Base-by-base conservation (phyloP, 768 basidiomycete genomes). In the Coprinopsis sp. region DNA sequence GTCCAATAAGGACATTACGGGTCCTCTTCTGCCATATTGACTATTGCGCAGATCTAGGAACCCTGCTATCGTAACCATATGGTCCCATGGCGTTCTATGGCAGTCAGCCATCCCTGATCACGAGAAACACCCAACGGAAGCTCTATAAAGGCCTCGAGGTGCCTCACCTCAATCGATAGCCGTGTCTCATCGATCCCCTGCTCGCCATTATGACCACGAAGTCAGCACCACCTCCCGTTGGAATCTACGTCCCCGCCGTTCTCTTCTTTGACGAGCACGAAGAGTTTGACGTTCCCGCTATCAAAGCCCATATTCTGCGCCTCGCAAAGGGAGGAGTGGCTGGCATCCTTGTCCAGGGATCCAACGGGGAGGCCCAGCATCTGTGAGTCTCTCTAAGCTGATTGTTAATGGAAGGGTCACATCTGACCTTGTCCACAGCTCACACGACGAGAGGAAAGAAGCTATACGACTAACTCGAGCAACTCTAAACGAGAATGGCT, bases 201-300 rank as follows among this genome's bases (percentile, higher is more conserved):
- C 10, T 31, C 30, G n/a, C 10, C 30, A 8, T 8, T n/a, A 8
- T 8, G 19, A 10, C 34, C 7, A 33, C 48, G 24, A 62, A 57
- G 59, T 61, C 66, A 31, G 29, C 46, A 13, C 71, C 81, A 16
- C 82, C 84, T 12, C 81, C 83, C 2, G 69, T 77, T 27, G 87
- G 88, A 4, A 71, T 82, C 47, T 90, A 89, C 58, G 84, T 87
- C 21, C 90, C 90, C 10, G 81, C 89, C 3, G 81, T 89, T 44
- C 68, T 92, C 34, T 88, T 84, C 62, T 80, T 84, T 54, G 74
- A 81, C 38, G 68, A 79, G 46, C 70, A 86, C 53, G 84, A 87
- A 49, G 78, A 86, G 23, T 65, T 92, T 42, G 84, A 94, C 54
- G 62, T 82, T 12, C 70, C 70, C 0, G 73, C 85, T 10, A 81